These are phyloP conservation scores for Cladosporium austrohemisphaericum DNA, from an alignment of 2,329 filamentous ascomycete species.

Conservation along the genomic window DNA sequence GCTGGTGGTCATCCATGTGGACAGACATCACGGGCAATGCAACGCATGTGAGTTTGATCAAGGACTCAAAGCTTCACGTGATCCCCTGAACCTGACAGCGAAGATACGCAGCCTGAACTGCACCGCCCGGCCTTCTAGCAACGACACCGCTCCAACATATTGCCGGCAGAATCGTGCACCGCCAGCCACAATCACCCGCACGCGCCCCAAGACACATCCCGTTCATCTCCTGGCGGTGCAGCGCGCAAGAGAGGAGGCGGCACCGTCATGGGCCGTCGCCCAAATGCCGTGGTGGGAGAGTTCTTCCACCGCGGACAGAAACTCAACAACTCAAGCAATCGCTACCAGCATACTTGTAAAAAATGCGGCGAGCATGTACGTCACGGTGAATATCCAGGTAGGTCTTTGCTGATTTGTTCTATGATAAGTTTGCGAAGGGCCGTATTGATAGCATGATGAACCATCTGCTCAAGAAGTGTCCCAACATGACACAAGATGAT, in stretches of 20 bases:
- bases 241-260: neutral
- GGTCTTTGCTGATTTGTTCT: neutral
- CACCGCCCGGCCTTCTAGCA: too few species aligned
- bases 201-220: neutral
- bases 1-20: too few species aligned
- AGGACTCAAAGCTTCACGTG: too few species aligned
- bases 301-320: slow-evolving; percentile 86
- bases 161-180: slow-evolving; percentile 10
- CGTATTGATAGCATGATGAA: slow-evolving; percentile 76
- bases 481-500: slow-evolving; percentile 59
- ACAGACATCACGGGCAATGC: too few species aligned
- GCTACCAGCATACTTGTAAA: slow-evolving; percentile 88
- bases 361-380: slow-evolving; percentile 69
- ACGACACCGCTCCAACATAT: slow-evolving; percentile 14
- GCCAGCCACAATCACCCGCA: neutral
- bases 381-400: neutral
- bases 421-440: slow-evolving; percentile 70
- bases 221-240: neutral
- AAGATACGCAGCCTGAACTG: too few species aligned
- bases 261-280: slow-evolving; percentile 68
- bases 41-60: too few species aligned
- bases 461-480: slow-evolving; percentile 84
- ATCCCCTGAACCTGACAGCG: too few species aligned
- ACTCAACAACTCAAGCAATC: slow-evolving; percentile 82
- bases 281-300: slow-evolving; percentile 78